Evolutionary conservation across 176 grass and related monocot genomes (phyloP).

Genomic region (Hyparrhenia diplandra): DNA sequence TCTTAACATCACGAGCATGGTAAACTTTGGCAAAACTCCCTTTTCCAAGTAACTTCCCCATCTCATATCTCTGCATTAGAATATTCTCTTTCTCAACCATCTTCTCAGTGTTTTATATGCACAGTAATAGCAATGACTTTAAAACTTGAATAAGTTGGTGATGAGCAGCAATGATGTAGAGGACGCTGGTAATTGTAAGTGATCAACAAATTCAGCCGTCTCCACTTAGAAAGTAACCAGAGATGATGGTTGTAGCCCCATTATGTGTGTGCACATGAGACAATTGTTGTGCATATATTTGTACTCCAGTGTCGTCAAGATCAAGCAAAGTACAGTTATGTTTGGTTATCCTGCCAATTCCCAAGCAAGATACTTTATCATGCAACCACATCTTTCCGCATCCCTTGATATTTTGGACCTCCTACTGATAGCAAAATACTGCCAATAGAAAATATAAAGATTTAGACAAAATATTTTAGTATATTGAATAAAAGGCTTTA

Average conservation of each 20-base stretch:
- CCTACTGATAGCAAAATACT: not conserved
- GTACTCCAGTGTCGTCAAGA: conserved; percentile 41
- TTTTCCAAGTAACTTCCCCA: conserved; percentile 75
- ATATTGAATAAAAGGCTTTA: not conserved
- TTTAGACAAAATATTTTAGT: not conserved
- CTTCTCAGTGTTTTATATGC: no score
- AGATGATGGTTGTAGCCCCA: conserved; percentile 32
- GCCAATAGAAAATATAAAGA: conserved; percentile 2
- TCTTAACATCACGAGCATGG: conserved; percentile 53
- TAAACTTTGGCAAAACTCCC: conserved; percentile 98
- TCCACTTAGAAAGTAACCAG: conserved; percentile 47
- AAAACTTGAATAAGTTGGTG: not conserved
- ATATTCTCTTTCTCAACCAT: conserved; percentile 72
- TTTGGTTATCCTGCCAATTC: conserved; percentile 16
- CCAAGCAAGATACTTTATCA: conserved; percentile 41
- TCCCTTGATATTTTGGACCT: conserved; percentile 49
- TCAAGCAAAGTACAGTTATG: conserved; percentile 12
- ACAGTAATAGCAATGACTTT: not conserved
- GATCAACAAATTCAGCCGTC: conserved; percentile 47
- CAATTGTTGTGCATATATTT: conserved; percentile 12
- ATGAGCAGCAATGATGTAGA: not conserved
- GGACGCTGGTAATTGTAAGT: not conserved
- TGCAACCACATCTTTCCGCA: conserved; percentile 85
- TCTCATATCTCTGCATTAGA: conserved; percentile 72
- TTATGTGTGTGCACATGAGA: conserved; percentile 25